A percentile compares a stretch with the other conserved stretches of the same genome.
Conservation (phyloP, 164 flowering plant species). For the Umbilicus rupestris region DNA sequence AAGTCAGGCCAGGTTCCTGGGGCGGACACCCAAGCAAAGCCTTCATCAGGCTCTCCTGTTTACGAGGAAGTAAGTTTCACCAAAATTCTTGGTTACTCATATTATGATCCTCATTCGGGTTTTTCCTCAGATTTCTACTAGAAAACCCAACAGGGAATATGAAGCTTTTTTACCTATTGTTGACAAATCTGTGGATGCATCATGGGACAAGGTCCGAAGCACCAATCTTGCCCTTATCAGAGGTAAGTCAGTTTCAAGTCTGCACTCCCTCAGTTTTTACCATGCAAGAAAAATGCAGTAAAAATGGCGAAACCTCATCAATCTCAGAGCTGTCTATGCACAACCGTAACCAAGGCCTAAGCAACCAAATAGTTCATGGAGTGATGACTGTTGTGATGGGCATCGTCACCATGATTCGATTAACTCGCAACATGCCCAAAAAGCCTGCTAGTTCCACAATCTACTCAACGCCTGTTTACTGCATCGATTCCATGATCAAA, state of each 20-base stretch:
- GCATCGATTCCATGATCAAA: slow-evolving; percentile 4
- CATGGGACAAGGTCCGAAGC: slow-evolving; percentile 19
- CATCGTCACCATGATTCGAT: slow-evolving; percentile 2
- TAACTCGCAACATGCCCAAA: slow-evolving; percentile 2
- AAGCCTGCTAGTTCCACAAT: background rate
- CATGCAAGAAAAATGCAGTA: background rate
- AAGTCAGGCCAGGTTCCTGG: background rate
- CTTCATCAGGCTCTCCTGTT: background rate
- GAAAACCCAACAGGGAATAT: background rate
- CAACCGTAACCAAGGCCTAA: slow-evolving; percentile 2
- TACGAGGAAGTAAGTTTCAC: background rate
- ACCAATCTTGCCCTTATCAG: background rate
- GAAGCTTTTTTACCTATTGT: slow-evolving; percentile 18
- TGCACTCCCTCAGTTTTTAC: background rate
- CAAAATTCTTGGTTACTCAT: background rate
- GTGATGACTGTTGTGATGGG: slow-evolving; percentile 8
- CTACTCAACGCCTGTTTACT: slow-evolving; percentile 2
- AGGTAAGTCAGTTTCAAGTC: background rate
- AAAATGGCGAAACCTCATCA: background rate
- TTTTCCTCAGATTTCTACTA: slow-evolving; percentile 12
- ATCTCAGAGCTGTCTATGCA: background rate
- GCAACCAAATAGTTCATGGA: slow-evolving; percentile 5
- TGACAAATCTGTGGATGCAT: slow-evolving; percentile 22
- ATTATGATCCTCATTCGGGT: background rate
- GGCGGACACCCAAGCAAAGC: background rate